Base-by-base conservation (phyloP, 257 asterid species). In the Jasminum sambac region DNA sequence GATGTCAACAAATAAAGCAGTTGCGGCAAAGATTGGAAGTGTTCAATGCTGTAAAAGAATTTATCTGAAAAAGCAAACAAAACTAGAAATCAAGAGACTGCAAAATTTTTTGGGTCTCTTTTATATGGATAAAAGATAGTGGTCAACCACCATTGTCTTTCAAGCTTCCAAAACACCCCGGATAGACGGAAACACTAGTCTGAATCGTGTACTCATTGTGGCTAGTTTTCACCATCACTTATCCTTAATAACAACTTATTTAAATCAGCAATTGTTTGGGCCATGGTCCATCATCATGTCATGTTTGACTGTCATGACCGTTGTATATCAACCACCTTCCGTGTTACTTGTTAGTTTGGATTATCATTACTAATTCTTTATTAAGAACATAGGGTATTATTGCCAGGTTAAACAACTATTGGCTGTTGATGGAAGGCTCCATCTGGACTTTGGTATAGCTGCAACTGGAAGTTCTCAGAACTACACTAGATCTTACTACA, bases 371-470 rank as follows among this genome's bases (percentile, higher is more conserved):
- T n/a, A 30, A 37, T 66, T 7, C 21, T 14, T 10, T 48, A 52
- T 61, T 72, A 72, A 81, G 66, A 34, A 43, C 52, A 59, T 37
- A 38, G 40, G 60, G 65, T 41, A 10, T 25, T 37, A 69, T 72
- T 80, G 63, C 80, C 82, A 92, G 98, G 98, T 92, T 75, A 92
- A 85, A 78, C 98, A 92, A 76, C 81, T 92, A 69, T 83, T 87
- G 79, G 95, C 97, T 71, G 97, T 82, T 74, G 98, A 92, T 84
- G 98, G 98, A 52, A 84, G 92, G 86, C 88, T 85, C 70, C 98
- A 89, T 78, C 76, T 88, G 67, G 90, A 92, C 76, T 92, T 89
- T 81, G 85, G 78, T 62, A 86, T 92, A 66, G 72, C 92, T 73
- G 75, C 96, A 48, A 89, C 96, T 0, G 94, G 96, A 82, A 92